These are phyloP conservation scores for Eutrema heterophyllum DNA, from an alignment of 345 rosid species.

Conservation along the genomic window DNA sequence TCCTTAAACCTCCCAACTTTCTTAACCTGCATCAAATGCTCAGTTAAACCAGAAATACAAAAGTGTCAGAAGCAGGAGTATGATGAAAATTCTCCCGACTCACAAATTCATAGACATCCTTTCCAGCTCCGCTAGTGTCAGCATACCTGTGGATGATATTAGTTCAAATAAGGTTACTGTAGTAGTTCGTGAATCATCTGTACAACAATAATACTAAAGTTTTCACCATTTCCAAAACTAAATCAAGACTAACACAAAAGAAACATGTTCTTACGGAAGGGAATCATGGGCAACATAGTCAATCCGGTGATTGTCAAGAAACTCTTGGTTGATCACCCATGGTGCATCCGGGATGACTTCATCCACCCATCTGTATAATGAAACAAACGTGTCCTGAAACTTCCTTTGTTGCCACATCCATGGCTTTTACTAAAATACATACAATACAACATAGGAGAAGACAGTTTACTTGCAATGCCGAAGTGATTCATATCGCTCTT, in stretches of 20 bases:
- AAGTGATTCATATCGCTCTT: constrained; percentile 86
- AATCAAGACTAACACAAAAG: not conserved
- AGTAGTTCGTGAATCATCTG: not conserved
- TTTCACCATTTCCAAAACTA: not conserved
- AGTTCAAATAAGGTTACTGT: constrained; percentile 5
- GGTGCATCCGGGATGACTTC: constrained; percentile 94
- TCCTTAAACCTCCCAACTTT: constrained; percentile 83
- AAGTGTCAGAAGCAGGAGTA: not conserved
- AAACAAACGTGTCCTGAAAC: not conserved
- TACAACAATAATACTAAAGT: not conserved
- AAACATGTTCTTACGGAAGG: constrained; percentile 64
- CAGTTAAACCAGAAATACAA: constrained; percentile 11
- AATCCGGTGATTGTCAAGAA: constrained; percentile 71
- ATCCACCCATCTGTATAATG: constrained; percentile 74
- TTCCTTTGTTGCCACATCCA: not conserved
- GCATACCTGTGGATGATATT: constrained; percentile 54
- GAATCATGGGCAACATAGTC: constrained; percentile 90
- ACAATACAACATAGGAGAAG: not conserved
- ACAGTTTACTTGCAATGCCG: constrained; percentile 86
- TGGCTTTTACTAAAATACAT: not conserved
- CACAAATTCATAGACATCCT: constrained; percentile 93
- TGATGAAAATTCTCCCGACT: constrained; percentile 26
- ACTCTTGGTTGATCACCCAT: constrained; percentile 82
- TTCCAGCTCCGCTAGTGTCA: constrained; percentile 87
- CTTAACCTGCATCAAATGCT: constrained; percentile 52